These are phyloP conservation scores for Phytophthora fragariae DNA, from an alignment of 352 stramenopile species.

Conservation along the genomic window DNA sequence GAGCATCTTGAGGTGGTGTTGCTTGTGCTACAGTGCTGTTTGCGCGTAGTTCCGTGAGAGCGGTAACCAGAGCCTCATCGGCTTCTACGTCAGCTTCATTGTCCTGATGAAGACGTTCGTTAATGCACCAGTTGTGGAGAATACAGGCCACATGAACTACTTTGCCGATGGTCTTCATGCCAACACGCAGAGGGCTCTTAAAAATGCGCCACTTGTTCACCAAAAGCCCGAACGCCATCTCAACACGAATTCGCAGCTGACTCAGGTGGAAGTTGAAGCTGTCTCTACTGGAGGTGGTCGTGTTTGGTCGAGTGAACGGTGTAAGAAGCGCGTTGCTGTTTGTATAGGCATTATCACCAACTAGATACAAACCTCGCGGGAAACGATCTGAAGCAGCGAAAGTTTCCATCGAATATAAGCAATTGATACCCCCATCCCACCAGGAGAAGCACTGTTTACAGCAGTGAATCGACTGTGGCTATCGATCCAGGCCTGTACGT, in stretches of 20 bases:
- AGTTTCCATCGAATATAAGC: not conserved
- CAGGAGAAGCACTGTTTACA: not conserved
- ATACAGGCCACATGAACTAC: not conserved
- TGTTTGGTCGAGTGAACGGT: conserved; percentile 1
- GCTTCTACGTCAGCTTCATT: not conserved
- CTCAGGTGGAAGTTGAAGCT: conserved; percentile 13
- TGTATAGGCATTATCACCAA: conserved; percentile 6
- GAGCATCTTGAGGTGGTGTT: too few species aligned
- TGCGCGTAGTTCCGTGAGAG: not conserved
- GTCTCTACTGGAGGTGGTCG: not conserved
- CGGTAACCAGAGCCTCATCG: not conserved
- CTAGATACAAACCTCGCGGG: not conserved
- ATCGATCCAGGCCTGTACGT: not conserved
- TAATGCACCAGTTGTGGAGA: not conserved
- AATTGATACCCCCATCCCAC: not conserved
- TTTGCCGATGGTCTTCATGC: not conserved
- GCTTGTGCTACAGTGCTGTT: too few species aligned
- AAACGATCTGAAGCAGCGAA: not conserved
- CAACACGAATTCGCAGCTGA: conserved; percentile 8
- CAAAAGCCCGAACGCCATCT: conserved; percentile 24
- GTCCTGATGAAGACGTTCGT: not conserved
- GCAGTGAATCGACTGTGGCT: not conserved
- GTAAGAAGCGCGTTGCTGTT: conserved; percentile 13
- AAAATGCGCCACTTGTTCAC: conserved; percentile 26
- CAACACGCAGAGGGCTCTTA: not conserved